Conservation (phyloP, 139 green algal species). For the Dunaliella sp. region DNA sequence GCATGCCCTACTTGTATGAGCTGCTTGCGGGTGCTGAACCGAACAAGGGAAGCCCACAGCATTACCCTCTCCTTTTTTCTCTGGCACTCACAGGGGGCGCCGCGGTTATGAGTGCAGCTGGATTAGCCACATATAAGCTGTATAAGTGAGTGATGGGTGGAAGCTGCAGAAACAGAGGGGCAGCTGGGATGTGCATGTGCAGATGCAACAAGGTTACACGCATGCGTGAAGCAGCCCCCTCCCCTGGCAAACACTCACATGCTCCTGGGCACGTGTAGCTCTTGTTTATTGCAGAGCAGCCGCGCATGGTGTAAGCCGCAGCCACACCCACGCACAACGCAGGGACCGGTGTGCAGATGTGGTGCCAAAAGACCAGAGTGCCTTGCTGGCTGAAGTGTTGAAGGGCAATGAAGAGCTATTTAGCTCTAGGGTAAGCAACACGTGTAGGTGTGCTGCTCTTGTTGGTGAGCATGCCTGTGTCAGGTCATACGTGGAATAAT, state of each 20-base stretch:
- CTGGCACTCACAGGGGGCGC: not conserved
- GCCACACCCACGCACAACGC: not conserved
- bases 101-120: not conserved
- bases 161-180: no score
- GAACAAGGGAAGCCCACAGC: not conserved
- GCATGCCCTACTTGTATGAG: not conserved
- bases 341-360: not conserved
- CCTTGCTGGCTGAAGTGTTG: conserved; percentile 23
- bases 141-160: conserved; percentile 11
- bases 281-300: no score
- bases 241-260: not conserved
- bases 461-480: no score
- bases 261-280: no score
- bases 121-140: not conserved
- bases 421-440: conserved; percentile 25
- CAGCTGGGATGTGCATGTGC: not conserved
- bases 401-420: conserved; percentile 45
- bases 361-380: not conserved
- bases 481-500: no score
- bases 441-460: no score
- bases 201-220: not conserved
- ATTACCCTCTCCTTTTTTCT: not conserved
- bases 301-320: not conserved
- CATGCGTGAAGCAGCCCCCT: not conserved
- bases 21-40: not conserved